Base-by-base conservation (phyloP, 2,329 filamentous ascomycete species). In the Ophiocordyceps camponoti-floridani region DNA sequence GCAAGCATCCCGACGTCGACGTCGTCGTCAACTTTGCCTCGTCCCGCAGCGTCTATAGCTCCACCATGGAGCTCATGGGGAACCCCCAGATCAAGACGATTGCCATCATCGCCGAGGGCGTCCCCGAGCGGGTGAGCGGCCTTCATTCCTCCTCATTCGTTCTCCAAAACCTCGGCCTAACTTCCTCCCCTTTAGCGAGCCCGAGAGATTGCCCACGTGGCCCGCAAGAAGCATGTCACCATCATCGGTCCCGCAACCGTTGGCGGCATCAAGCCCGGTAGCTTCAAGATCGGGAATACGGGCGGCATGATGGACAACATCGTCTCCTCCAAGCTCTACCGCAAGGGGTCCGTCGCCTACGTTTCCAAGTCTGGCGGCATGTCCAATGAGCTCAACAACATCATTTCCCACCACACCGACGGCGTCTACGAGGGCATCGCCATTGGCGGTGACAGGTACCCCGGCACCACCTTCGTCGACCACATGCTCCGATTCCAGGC, bases 221-320 rank as follows among this genome's bases (percentile, higher is more conserved):
- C 91, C 54, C 77, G 91, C 72, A 89, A 95, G 79, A 98, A 96
- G 82, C 89, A 89, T 51, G 83, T 98, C 63, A 95, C 88, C 67
- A 98, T 98, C 66, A 95, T 98, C 61, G 91, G 91, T 53, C 91
- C 91, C 52, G 91, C 91, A 57, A 98, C 91, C 46, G 91, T 98
- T 51, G 91, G 91, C 78, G 91, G 91, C 60, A 96, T 98, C 73
- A 98, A 96, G 79, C 91, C 91, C 50, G 91, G 91, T 66, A 85
- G 84, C 65, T 98, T 89, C 84, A 98, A 96, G 79, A 98, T 98
- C 53, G 91, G 91, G 65, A 98, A 98, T 78, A 98, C 91, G 58
- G 91, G 91, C 77, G 91, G 91, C 68, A 98, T 98, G 91, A 98
- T 98, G 91, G 91, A 98, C 78, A 98, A 98, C 79, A 98, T 98